A percentile compares a stretch with the other conserved stretches of the same genome.
These are phyloP conservation scores for Candida coquimbonensis DNA, from an alignment of 805 yeast species.

Conservation along the genomic window DNA sequence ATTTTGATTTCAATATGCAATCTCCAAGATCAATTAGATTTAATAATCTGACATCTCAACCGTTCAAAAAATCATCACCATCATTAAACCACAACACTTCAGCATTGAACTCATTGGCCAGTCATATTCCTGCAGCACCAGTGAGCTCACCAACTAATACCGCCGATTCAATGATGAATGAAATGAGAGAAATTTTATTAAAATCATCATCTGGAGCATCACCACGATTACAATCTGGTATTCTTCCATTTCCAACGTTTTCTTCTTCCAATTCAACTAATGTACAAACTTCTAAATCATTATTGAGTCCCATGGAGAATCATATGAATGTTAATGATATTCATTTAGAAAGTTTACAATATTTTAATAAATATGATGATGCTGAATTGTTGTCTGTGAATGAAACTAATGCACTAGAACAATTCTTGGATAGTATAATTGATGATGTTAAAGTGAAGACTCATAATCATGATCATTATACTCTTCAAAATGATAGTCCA, in stretches of 20 bases:
- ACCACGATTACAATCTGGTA: background rate
- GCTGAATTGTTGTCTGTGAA: conserved; percentile 20
- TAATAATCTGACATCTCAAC: background rate
- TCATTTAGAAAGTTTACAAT: conserved; percentile 12
- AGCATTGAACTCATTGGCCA: background rate
- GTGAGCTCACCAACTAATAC: background rate
- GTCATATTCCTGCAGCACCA: background rate
- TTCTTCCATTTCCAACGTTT: conserved; percentile 6
- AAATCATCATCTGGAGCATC: conserved; percentile 4
- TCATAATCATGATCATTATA: background rate
- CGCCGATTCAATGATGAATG: background rate
- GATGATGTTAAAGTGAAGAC: conserved; percentile 14
- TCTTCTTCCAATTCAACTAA: background rate
- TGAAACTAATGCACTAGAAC: conserved; percentile 23
- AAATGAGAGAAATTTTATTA: conserved; percentile 8
- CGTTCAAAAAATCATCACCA: background rate
- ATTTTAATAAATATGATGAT: conserved; percentile 15
- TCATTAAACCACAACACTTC: background rate
- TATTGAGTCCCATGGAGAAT: background rate
- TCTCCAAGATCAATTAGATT: background rate
- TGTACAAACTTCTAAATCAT: background rate
- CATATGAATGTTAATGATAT: conserved; percentile 1
- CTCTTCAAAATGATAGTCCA: background rate
- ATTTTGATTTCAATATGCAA: background rate
- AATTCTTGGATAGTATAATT: conserved; percentile 23